Percentiles rank a stretch among this genome's conserved stretches.
Conservation (phyloP, 139 green algal species). For the Closterium sp. region DNA sequence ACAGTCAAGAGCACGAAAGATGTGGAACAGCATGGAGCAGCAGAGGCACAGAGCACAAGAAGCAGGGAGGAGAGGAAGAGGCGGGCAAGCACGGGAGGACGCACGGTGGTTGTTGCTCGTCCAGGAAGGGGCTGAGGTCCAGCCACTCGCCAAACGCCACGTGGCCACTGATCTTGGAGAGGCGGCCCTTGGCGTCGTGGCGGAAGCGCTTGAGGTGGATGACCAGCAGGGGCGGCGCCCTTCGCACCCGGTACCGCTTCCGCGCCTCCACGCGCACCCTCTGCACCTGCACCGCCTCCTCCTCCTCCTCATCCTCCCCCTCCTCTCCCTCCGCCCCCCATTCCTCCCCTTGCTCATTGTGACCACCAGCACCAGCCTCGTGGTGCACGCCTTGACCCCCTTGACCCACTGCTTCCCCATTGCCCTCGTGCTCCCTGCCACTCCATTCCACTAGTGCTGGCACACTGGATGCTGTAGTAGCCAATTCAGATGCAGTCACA, state of each 20-base stretch:
- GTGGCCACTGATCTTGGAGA: conserved; percentile 64
- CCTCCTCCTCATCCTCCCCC: conserved; percentile 40
- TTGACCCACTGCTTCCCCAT: too few species aligned
- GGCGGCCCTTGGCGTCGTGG: conserved; percentile 56
- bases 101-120: background rate
- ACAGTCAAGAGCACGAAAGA: too few species aligned
- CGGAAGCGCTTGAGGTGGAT: conserved; percentile 54
- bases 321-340: conserved; percentile 7
- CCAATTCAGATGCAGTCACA: background rate
- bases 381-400: too few species aligned
- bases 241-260: background rate
- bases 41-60: background rate
- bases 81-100: background rate
- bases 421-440: background rate
- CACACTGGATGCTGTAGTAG: too few species aligned
- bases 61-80: background rate
- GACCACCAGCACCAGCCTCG: background rate
- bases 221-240: conserved; percentile 31
- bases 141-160: conserved; percentile 54
- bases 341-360: conserved; percentile 10
- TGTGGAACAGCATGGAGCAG: background rate
- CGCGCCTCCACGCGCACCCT: conserved; percentile 10
- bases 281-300: conserved; percentile 27
- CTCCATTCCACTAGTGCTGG: background rate
- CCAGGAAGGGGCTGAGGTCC: conserved; percentile 44